phyloP scores from a whole-genome alignment of 768 basidiomycete species.

The Lactarius trivialis region DNA sequence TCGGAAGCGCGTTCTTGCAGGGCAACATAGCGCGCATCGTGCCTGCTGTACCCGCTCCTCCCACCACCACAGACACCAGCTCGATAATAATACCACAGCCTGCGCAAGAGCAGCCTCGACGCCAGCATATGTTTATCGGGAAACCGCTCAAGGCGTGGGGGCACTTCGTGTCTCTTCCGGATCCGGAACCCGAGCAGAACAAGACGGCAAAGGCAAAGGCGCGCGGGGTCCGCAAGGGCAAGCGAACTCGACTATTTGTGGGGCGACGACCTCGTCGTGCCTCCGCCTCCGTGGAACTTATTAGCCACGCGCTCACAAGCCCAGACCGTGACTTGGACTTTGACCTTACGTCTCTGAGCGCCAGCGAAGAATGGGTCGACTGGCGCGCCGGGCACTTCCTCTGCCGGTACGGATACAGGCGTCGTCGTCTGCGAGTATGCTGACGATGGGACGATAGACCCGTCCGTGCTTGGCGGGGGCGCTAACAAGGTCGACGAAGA shows the following conservation, averaged over 20 bases:
- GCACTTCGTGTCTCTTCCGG: too few species aligned
- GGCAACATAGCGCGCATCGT: not conserved
- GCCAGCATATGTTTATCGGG: too few species aligned
- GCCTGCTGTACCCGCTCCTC: not conserved
- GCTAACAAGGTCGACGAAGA: too few species aligned
- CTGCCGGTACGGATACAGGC: not conserved
- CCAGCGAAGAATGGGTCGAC: too few species aligned
- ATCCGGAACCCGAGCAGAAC: too few species aligned
- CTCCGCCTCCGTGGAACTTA: not conserved
- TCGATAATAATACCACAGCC: not conserved
- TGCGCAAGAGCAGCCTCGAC: too few species aligned
- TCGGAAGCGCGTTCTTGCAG: not conserved
- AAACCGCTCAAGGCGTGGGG: too few species aligned
- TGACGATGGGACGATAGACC: constrained; percentile 18
- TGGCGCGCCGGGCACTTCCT: too few species aligned
- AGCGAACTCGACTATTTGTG: too few species aligned
- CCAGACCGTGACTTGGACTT: not conserved
- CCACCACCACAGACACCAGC: not conserved
- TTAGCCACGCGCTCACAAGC: not conserved
- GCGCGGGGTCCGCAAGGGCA: too few species aligned
- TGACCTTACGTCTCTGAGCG: not conserved
- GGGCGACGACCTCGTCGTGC: not conserved
- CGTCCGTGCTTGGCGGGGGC: too few species aligned
- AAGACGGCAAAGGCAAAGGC: too few species aligned
- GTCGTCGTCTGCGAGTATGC: not conserved